A percentile compares a stretch with the other conserved stretches of the same genome.
phyloP scores from a whole-genome alignment of 2,329 filamentous ascomycete species.

The Fusarium xylarioides region DNA sequence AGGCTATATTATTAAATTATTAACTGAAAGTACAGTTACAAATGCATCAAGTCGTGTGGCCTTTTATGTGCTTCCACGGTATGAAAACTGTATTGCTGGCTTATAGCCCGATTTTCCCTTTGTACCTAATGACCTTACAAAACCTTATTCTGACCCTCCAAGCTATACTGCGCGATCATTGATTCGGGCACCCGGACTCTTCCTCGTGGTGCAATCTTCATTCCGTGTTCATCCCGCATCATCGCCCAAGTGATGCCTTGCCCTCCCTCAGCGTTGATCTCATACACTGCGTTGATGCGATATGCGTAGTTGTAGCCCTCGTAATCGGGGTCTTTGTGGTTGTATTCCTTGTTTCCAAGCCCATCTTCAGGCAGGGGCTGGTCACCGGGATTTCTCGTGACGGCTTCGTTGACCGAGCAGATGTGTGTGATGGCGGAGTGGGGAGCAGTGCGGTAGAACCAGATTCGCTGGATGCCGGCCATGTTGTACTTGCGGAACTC shows the following conservation, averaged over 20 bases:
- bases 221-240: conserved; percentile 23
- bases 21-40: too few species aligned
- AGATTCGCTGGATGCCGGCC: conserved; percentile 32
- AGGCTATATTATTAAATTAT: too few species aligned
- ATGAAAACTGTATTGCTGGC: too few species aligned
- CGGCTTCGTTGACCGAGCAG: conserved; percentile 29
- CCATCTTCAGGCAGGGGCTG: conserved; percentile 29
- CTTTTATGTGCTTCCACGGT: too few species aligned
- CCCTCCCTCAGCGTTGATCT: conserved; percentile 14
- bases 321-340: conserved; percentile 35
- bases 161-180: not conserved
- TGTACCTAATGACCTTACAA: not conserved
- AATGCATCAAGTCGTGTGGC: too few species aligned
- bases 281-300: conserved; percentile 35
- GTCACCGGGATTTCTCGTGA: conserved; percentile 26
- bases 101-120: too few species aligned
- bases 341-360: conserved; percentile 42
- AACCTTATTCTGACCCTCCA: not conserved
- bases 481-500: conserved; percentile 41
- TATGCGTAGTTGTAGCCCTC: conserved; percentile 44
- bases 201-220: conserved; percentile 15
- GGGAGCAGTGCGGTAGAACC: conserved; percentile 41
- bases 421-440: conserved; percentile 42
- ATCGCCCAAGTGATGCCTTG: conserved; percentile 17
- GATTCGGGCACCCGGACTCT: not conserved